Base-by-base conservation (phyloP, 495 filamentous ascomycete species). In the Daldinia childiae region DNA sequence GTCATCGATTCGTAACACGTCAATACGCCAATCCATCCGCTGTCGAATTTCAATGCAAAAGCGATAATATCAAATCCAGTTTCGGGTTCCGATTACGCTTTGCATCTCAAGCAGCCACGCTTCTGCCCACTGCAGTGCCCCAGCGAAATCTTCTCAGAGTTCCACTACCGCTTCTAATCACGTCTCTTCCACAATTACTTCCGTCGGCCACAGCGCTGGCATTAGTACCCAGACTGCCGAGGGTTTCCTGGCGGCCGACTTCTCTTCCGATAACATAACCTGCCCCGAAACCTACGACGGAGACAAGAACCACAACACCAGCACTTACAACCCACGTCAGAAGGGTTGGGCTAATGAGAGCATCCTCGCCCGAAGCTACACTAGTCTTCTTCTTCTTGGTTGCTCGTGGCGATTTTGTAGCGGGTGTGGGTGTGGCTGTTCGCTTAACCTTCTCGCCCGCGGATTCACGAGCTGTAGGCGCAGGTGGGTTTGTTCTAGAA, bases 301-400 rank as follows among this genome's bases (percentile, higher is more conserved):
- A 92, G 43, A 98, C 90, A 2, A 98, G 82, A 9, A 99, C 92
- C 6, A 99, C 92, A 4, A 97, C 94, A 0, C 95, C 95, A 0
- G 95, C 95, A 43, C 90, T 92, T 39, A 98, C 87, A 3, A 96
- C 91, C 92, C 96, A 97, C 0, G 94, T 97, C 77, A 98, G 84
- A 7, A 97, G 79, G 0, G 93, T 94, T 0, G 93, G 93, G 61
- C 83, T 85, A 64, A 91, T 81, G 27, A 85, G 48, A 11, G 77
- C 55, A 15, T 82, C 78, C 21, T 81, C 80, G 2, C 43, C 68
- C 17, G 71, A 51, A 19, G 66, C 76, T 15, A 69, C 43, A 21
- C 60, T 65, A 61, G 81, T 74, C 36, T 81, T 81, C 76, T 86
- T 87, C 82, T 90, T 91, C 77, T 87, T 91, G 5, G 78, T 74